Conservation (phyloP, 2,329 filamentous ascomycete species). For the Zymoseptoria tritici region DNA sequence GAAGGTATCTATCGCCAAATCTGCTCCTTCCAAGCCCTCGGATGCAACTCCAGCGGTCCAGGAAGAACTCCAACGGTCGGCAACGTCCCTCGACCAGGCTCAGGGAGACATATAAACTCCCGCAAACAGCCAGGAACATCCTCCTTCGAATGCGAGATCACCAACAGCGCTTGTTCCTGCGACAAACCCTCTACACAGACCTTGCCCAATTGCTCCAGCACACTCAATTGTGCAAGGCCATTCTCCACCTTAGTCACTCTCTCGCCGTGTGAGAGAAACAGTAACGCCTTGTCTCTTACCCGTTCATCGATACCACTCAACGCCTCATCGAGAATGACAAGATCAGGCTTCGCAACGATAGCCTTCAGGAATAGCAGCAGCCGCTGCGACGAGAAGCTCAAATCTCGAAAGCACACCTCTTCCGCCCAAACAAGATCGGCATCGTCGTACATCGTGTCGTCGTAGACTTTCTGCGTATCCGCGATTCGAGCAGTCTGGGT, state of each 20-base stretch:
- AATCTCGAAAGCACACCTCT: conserved; percentile 59
- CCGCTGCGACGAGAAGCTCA: conserved; percentile 76
- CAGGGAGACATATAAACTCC: conserved; percentile 80
- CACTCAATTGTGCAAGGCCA: conserved; percentile 18
- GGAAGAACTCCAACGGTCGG: conserved; percentile 58
- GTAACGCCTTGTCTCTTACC: conserved; percentile 77
- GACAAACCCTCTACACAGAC: conserved; percentile 56
- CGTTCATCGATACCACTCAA: conserved; percentile 45
- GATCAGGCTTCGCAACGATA: conserved; percentile 38
- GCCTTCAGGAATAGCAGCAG: conserved; percentile 68
- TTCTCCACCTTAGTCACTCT: conserved; percentile 8
- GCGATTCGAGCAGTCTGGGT: neutral
- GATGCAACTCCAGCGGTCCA: conserved; percentile 27
- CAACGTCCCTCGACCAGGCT: conserved; percentile 55
- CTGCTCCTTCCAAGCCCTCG: conserved; percentile 21
- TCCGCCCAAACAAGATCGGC: conserved; percentile 55
- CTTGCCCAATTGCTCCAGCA: conserved; percentile 35
- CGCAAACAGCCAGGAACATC: conserved; percentile 79
- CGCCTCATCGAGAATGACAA: conserved; percentile 46
- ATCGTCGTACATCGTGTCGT: conserved; percentile 16
- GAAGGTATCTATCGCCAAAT: conserved; percentile 20
- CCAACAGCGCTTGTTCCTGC: conserved; percentile 72
- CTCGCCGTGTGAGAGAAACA: conserved; percentile 58
- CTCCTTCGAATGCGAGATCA: conserved; percentile 83
- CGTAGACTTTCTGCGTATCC: conserved; percentile 11